Evolutionary conservation across 73 alveolate species (phyloP).

Genomic region (Paramecium tetraurelia): DNA sequence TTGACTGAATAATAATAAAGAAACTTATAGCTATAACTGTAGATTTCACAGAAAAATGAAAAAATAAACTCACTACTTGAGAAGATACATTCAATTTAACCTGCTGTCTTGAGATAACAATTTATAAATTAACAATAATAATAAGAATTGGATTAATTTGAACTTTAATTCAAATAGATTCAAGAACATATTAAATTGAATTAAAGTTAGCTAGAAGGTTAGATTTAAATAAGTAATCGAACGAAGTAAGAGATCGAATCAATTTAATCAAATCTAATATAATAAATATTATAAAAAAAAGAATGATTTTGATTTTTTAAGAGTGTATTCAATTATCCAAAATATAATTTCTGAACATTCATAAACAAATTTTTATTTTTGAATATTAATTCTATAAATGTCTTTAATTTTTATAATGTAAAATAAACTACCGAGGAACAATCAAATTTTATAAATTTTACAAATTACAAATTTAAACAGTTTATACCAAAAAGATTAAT

Average conservation of each 20-base stretch:
- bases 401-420: too few species aligned
- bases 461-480: too few species aligned
- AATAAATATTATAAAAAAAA: not conserved
- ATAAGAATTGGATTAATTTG: not conserved
- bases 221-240: not conserved
- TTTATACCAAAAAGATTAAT: not conserved
- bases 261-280: not conserved
- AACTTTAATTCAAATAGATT: not conserved
- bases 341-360: not conserved
- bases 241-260: not conserved
- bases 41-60: not conserved
- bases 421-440: not conserved
- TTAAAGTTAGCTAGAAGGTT: not conserved
- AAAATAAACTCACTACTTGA: not conserved
- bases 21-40: not conserved
- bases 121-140: not conserved
- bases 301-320: not conserved
- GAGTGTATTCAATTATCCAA: not conserved
- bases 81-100: not conserved
- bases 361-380: too few species aligned
- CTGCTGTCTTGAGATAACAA: not conserved
- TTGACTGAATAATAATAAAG: not conserved
- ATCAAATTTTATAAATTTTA: too few species aligned
- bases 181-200: not conserved
- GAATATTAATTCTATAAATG: not conserved